Evolutionary conservation across 73 alveolate species (phyloP), one percentile per base, ranked within the genome.

Genomic region (Paramecium octaurelia): DNA sequence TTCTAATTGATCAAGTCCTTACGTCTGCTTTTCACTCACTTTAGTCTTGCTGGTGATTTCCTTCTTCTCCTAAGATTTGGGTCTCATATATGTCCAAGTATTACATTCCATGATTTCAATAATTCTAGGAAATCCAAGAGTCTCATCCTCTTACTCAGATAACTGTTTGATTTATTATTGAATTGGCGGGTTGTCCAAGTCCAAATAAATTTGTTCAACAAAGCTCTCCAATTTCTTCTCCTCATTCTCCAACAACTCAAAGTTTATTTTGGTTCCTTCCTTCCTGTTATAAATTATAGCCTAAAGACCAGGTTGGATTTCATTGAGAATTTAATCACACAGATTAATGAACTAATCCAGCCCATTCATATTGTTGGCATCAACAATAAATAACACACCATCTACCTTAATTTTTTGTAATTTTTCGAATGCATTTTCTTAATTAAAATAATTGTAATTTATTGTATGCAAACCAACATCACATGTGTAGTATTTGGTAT

Each of bases 71-170:
- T 68, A 73, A 18, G 54, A 36, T 36, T 73, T 73, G 10, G 87
- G 87, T 36, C 57, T 73, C 87, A 73, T 73, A 38, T 38, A 20
- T 29, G 87, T 73, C 87, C 87, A 73, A 29, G 57, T 36, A 73
- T 73, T 73, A 40, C 87, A 73, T 73, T 73, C 87, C 18, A 73
- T 36, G 3, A 73, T 40, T 20, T 73, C 87, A 9, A 73, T 36
- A 34, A 73, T 43, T 73, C 87, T 73, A 73, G 57, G 36, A 36
- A 73, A 73, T 16, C 87, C 87, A 21, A 64, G 44, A 31, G 84
- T 64, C 9, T 64, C 84, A 29, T 73, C 87, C 9, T 34, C 64
- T n/a, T 73, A 23, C 8, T 73, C 87, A 36, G 59, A 31, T 73
- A 73, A 40, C 18, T 73, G 11, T 73, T 40, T 40, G 3, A 24